These are phyloP conservation scores for Puccinellia tenuiflora DNA, from an alignment of 176 grass and related monocot genomes.

Conservation along the genomic window DNA sequence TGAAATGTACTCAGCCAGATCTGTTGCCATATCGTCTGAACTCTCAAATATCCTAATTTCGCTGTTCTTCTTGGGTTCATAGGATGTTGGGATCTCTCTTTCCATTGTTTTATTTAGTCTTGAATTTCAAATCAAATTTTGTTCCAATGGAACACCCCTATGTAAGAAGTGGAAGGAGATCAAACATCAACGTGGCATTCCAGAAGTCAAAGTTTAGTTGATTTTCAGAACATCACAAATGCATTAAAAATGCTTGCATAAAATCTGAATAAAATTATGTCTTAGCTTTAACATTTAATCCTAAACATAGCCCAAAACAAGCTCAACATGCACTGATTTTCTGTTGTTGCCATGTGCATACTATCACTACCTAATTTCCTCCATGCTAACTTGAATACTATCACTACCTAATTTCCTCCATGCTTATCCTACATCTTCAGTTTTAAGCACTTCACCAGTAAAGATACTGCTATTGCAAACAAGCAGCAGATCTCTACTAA, in stretches of 20 bases:
- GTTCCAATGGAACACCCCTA: conserved; percentile 23
- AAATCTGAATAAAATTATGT: not conserved
- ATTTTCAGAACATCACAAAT: conserved; percentile 1
- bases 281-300: not conserved
- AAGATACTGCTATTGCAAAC: not conserved
- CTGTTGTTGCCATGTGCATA: not conserved
- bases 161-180: conserved; percentile 23
- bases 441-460: not conserved
- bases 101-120: conserved; percentile 19
- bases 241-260: not conserved
- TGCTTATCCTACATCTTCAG: not conserved
- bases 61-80: conserved; percentile 41
- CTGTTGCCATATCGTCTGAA: conserved; percentile 52
- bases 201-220: not conserved
- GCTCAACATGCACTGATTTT: not conserved
- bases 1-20: conserved; percentile 70
- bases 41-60: conserved; percentile 68
- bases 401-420: not conserved
- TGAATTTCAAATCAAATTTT: conserved; percentile 18
- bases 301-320: not conserved
- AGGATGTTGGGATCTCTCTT: conserved; percentile 29
- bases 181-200: not conserved
- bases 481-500: not conserved
- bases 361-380: not conserved
- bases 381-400: not conserved